phyloP scores from a whole-genome alignment of 2,329 filamentous ascomycete genomes.

The Tolypocladium endophyticum region DNA sequence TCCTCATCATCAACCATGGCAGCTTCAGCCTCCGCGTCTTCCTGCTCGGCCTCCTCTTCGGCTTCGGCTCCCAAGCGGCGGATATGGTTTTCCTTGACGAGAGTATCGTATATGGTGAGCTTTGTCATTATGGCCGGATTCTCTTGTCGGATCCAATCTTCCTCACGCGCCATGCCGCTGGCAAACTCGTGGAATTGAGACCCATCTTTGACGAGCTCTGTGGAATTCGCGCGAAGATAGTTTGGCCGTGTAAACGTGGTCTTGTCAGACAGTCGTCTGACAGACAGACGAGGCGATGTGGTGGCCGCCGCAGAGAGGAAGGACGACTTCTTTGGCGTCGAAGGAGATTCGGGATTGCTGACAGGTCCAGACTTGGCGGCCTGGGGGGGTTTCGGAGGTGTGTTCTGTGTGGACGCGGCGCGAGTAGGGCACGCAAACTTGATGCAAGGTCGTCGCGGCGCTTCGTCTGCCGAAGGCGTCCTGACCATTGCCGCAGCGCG shows the following conservation, averaged over 20 bases:
- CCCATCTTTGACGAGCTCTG: slow-evolving; percentile 41
- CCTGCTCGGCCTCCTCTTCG: slow-evolving; percentile 74
- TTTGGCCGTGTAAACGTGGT: slow-evolving; percentile 22
- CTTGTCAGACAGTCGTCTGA: slow-evolving; percentile 11
- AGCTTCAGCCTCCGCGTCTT: slow-evolving; percentile 51
- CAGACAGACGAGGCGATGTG: slow-evolving; percentile 11
- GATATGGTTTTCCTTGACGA: slow-evolving; percentile 83
- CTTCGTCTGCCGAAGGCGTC: slow-evolving; percentile 23
- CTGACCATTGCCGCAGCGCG: slow-evolving; percentile 21
- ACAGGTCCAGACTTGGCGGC: slow-evolving; percentile 4
- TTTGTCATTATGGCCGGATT: slow-evolving; percentile 52
- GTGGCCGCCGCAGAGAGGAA: slow-evolving; percentile 9
- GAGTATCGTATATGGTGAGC: slow-evolving; percentile 80
- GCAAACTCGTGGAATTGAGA: slow-evolving; percentile 85
- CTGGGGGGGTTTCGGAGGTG: slow-evolving; percentile 18
- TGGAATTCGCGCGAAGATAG: slow-evolving; percentile 39
- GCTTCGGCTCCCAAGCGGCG: slow-evolving; percentile 78
- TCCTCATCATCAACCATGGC: slow-evolving; percentile 32
- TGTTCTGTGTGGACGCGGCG: slow-evolving; percentile 30
- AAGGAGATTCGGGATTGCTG: slow-evolving; percentile 15
- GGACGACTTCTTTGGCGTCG: slow-evolving; percentile 19
- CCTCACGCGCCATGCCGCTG: slow-evolving; percentile 67
- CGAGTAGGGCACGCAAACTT: slow-evolving; percentile 64
- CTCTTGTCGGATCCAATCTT: slow-evolving; percentile 79
- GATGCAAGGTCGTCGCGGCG: slow-evolving; percentile 51